Evolutionary conservation across 345 rosid genomes (phyloP), one percentile per base, ranked within the genome.

Genomic region (Gossypium sturtianum): DNA sequence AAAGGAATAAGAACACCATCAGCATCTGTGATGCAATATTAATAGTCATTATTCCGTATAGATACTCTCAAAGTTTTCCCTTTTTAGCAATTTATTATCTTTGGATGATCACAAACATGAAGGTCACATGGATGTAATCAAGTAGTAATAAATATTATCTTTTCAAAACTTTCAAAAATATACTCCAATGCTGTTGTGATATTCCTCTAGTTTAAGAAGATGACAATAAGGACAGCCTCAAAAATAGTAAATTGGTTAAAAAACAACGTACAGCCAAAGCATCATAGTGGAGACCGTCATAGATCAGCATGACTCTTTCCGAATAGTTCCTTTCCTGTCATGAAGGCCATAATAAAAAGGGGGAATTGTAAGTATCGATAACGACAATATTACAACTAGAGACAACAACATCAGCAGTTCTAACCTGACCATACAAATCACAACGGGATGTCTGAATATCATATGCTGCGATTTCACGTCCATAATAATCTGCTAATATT

Each of bases 381-480:
- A 65, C 17, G 34, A 22, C 23, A 38, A 48, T 29, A 27, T n/a
- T n/a, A 68, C 38, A 13, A 65, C 53, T 12, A 52, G 57, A 70
- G 62, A 16, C 79, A 12, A 47, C 66, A 0, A 23, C 3, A 22
- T 41, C 34, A 66, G 69, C 11, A 12, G 44, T 74, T 54, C 78
- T 77, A 77, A 93, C 99, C 94, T 95, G 93, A 75, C 99, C 98
- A 76, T 95, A 95, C 87, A 95, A 76, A 84, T 95, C 97, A 84
- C 99, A 91, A 59, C 98, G 83, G 16, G 81, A 48, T 34, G 99
- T 91, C 76, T 93, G 96, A 79, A 95, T 95, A 79, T 95, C 98
- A 70, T 90, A 95, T 29, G 97, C 99, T 25, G 87, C 94, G 59
- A 95, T 95, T 84, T 93, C 97, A 20, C 89, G 86, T 74, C 89